Evolutionary conservation across 169 alveolate species (phyloP).

Genomic region (Theileria parva): DNA sequence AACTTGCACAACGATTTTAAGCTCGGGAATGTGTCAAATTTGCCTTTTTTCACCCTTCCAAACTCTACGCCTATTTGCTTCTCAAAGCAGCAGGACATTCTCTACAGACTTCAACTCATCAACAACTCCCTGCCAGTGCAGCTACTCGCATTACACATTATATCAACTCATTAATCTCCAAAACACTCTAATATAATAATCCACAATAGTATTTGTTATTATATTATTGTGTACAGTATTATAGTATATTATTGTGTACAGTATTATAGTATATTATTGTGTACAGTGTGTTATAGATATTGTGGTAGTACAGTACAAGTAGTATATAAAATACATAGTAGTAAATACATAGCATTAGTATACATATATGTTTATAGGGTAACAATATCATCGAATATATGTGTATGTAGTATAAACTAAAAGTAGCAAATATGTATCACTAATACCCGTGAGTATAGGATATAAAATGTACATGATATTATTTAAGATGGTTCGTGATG

Average conservation of each 20-base stretch:
- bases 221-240: not conserved
- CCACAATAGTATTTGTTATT: not conserved
- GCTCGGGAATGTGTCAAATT: slow-evolving; percentile 13
- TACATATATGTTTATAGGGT: too few species aligned
- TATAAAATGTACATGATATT: not conserved
- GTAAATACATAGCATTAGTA: too few species aligned
- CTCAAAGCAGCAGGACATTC: slow-evolving; percentile 42
- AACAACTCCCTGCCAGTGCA: slow-evolving; percentile 60
- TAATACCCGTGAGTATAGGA: not conserved
- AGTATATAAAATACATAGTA: too few species aligned
- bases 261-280: too few species aligned
- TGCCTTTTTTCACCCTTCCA: slow-evolving; percentile 49
- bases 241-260: too few species aligned
- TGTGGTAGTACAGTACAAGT: too few species aligned
- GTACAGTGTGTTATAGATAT: too few species aligned
- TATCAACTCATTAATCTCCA: not conserved
- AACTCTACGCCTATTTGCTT: slow-evolving; percentile 41
- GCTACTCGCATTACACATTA: slow-evolving; percentile 41
- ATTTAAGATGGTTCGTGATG: slow-evolving; percentile 17
- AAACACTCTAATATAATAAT: not conserved
- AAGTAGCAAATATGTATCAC: too few species aligned
- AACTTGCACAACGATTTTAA: slow-evolving; percentile 42
- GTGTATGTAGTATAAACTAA: too few species aligned
- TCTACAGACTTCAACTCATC: slow-evolving; percentile 55
- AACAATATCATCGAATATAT: too few species aligned